Percentiles rank a stretch among this genome's conserved stretches.
These are phyloP conservation scores for Rhodosporidiobolus odoratus DNA, from an alignment of 768 basidiomycete genomes.

Conservation along the genomic window DNA sequence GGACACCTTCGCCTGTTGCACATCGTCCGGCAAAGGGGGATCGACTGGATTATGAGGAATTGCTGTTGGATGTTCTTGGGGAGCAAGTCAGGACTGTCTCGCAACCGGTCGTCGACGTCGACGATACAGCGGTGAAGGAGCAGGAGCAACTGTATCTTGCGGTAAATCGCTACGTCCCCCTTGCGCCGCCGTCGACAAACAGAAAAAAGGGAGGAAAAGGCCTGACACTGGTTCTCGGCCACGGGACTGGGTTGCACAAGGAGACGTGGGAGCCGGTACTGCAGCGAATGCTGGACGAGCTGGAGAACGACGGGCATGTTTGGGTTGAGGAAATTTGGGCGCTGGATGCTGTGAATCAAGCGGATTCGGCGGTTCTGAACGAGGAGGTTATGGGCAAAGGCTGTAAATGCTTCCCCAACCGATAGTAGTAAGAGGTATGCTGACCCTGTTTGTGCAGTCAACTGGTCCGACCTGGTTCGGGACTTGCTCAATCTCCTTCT, in stretches of 20 bases:
- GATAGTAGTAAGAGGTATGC: neutral
- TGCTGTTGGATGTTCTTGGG: neutral
- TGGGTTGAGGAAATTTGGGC: slow-evolving; percentile 67
- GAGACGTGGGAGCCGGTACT: slow-evolving; percentile 16
- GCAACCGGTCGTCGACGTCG: neutral
- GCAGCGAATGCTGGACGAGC: neutral
- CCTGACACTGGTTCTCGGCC: slow-evolving; percentile 8
- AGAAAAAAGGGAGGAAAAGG: neutral
- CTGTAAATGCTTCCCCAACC: slow-evolving; percentile 48
- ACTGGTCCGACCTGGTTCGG: slow-evolving; percentile 66
- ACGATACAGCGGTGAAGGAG: neutral
- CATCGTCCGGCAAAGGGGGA: neutral
- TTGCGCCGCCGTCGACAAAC: no score
- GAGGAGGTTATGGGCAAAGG: slow-evolving; percentile 54
- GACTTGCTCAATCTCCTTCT: slow-evolving; percentile 72
- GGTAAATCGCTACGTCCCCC: slow-evolving; percentile 6
- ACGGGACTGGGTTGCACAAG: slow-evolving; percentile 13
- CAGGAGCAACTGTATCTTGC: slow-evolving; percentile 8
- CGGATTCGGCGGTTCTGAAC: slow-evolving; percentile 74
- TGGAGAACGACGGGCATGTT: neutral
- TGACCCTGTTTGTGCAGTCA: neutral
- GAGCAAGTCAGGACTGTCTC: neutral
- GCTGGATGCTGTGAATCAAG: slow-evolving; percentile 78
- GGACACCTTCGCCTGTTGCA: neutral
- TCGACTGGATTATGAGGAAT: neutral